phyloP scores from a whole-genome alignment of 2,329 filamentous ascomycete species.

The Epichloe festucae region DNA sequence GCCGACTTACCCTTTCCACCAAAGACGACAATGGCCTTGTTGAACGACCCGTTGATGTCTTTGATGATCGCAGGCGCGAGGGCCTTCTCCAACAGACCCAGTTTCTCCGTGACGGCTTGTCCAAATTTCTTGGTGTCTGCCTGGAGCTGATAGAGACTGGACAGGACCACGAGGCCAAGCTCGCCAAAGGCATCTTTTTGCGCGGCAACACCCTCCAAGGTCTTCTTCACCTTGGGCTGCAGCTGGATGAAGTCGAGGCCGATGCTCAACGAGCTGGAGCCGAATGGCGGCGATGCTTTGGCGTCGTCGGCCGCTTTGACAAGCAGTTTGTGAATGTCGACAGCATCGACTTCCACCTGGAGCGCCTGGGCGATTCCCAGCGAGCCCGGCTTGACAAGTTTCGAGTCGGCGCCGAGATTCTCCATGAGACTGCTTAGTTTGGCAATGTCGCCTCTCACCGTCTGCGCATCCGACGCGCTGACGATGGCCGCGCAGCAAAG shows the following conservation, averaged over 20 bases:
- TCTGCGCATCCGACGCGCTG: neutral
- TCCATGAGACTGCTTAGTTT: neutral
- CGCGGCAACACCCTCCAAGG: neutral
- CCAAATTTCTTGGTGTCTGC: neutral
- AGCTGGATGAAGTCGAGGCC: neutral
- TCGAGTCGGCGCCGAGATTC: neutral
- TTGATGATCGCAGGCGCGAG: neutral
- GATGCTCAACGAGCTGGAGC: neutral
- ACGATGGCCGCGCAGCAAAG: neutral
- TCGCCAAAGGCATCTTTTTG: neutral
- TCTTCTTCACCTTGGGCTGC: constrained; percentile 1
- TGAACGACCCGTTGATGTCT: neutral
- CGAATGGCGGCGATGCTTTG: neutral
- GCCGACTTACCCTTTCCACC: neutral
- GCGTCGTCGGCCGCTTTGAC: neutral
- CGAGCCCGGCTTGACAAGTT: constrained; percentile 1
- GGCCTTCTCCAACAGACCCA: neutral
- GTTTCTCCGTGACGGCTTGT: neutral
- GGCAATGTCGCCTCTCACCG: neutral
- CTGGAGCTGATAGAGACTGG: constrained; percentile 1
- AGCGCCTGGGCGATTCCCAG: constrained; percentile 2
- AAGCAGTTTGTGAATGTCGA: constrained; percentile 1
- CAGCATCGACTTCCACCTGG: neutral
- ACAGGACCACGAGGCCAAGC: neutral
- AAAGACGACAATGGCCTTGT: constrained; percentile 1